A percentile compares a stretch with the other conserved stretches of the same genome.
Evolutionary conservation across 2,329 filamentous ascomycete species (phyloP).

Genomic region (Botryotinia globosa): DNA sequence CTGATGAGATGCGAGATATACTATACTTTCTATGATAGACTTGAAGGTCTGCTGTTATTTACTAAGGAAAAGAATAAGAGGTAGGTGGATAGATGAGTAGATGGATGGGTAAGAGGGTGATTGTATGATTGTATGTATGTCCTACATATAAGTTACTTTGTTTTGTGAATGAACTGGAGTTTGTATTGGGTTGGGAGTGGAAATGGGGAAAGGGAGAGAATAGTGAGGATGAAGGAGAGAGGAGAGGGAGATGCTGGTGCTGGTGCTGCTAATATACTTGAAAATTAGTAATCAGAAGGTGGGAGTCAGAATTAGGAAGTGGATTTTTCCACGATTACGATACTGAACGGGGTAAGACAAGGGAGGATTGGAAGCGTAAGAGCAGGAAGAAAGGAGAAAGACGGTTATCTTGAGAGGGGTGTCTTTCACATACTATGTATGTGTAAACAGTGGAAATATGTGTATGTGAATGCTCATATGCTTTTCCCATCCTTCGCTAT

Average conservation of each 20-base stretch:
- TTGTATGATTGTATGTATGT: background rate
- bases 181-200: background rate
- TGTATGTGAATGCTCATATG: background rate
- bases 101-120: no score
- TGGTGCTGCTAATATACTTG: background rate
- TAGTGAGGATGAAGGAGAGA: no score
- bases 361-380: background rate
- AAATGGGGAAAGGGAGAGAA: background rate
- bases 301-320: no score
- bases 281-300: no score
- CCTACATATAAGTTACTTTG: background rate
- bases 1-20: no score
- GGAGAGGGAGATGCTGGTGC: background rate
- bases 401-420: background rate
- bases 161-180: background rate
- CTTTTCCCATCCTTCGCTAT: background rate
- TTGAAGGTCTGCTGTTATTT: no score
- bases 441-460: no score
- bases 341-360: background rate
- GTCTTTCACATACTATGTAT: background rate
- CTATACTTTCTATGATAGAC: no score
- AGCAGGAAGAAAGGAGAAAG: background rate
- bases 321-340: background rate
- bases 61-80: no score
- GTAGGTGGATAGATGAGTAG: no score